phyloP scores from a whole-genome alignment of 2,329 filamentous ascomycete genomes.

The Phoma sp. region DNA sequence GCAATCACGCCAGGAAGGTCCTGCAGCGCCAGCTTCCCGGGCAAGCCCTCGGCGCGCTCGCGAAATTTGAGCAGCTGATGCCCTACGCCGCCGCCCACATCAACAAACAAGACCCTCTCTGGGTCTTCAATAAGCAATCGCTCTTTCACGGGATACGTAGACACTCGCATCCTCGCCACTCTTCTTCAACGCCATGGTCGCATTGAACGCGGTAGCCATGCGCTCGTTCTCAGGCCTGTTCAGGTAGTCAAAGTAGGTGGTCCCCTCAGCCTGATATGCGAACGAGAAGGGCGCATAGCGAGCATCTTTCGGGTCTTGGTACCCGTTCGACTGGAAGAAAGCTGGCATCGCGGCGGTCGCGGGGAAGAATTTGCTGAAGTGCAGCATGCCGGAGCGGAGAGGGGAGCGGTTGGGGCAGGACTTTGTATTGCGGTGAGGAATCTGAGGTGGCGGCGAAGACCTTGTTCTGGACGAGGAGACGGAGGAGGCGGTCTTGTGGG shows the following conservation, averaged over 20 bases:
- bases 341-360: constrained; percentile 25
- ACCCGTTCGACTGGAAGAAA: constrained; percentile 37
- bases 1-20: constrained; percentile 24
- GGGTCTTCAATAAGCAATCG: constrained; percentile 12
- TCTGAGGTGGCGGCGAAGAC: constrained; percentile 5
- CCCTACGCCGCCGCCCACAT: constrained; percentile 25
- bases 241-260: constrained; percentile 39
- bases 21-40: constrained; percentile 23
- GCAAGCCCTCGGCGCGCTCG: constrained; percentile 7
- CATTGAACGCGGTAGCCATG: constrained; percentile 35
- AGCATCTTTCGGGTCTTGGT: constrained; percentile 36
- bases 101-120: constrained; percentile 20
- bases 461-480: constrained; percentile 7
- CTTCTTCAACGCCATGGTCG: constrained; percentile 28
- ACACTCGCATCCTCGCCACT: constrained; percentile 7
- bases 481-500: constrained; percentile 17
- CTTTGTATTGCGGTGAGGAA: constrained; percentile 1
- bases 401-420: constrained; percentile 19
- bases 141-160: constrained; percentile 22
- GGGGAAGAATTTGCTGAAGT: constrained; percentile 14
- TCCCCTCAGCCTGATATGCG: constrained; percentile 19
- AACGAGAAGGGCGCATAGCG: constrained; percentile 33
- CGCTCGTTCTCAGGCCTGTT: constrained; percentile 16
- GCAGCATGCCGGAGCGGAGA: constrained; percentile 9
- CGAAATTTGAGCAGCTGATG: constrained; percentile 23